Conservation (phyloP, 371 early-diverging fungal genomes). For the Gilbertella persicaria region DNA sequence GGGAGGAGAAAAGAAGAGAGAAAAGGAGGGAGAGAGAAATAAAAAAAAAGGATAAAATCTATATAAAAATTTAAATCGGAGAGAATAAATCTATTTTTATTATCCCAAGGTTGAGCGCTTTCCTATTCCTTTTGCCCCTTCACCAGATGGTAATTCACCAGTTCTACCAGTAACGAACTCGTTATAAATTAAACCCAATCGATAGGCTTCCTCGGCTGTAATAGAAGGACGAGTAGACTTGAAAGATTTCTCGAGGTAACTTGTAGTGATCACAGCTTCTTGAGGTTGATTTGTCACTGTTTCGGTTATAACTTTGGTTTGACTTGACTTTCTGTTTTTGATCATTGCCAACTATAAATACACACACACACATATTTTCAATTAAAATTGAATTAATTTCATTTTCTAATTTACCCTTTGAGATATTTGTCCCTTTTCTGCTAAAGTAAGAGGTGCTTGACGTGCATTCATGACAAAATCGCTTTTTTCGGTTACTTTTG, state of each 20-base stretch:
- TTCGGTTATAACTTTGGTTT: slow-evolving; percentile 10
- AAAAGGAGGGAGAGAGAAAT: slow-evolving; percentile 3
- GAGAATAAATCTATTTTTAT: background rate
- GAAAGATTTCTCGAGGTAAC: slow-evolving; percentile 63
- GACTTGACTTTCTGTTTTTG: slow-evolving; percentile 31
- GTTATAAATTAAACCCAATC: slow-evolving; percentile 62
- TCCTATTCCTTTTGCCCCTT: slow-evolving; percentile 68
- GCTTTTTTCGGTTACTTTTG: slow-evolving; percentile 23
- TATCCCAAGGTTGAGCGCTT: slow-evolving; percentile 67
- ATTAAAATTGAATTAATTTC: background rate
- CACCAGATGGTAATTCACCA: slow-evolving; percentile 68
- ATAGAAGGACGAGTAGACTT: slow-evolving; percentile 66
- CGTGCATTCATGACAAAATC: slow-evolving; percentile 40
- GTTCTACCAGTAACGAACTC: slow-evolving; percentile 71
- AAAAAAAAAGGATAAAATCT: slow-evolving; percentile 1
- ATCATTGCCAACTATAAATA: slow-evolving; percentile 51
- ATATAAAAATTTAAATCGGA: background rate
- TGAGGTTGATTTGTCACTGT: slow-evolving; percentile 14
- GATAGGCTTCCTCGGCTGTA: slow-evolving; percentile 58
- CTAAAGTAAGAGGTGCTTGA: slow-evolving; percentile 54
- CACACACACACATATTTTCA: background rate
- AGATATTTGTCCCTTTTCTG: slow-evolving; percentile 64
- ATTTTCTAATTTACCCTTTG: slow-evolving; percentile 47
- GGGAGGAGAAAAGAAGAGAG: slow-evolving; percentile 1
- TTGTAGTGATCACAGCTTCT: slow-evolving; percentile 48